Evolutionary conservation across 441 rosid species (phyloP).

Genomic region (Eutrema salsugineum): DNA sequence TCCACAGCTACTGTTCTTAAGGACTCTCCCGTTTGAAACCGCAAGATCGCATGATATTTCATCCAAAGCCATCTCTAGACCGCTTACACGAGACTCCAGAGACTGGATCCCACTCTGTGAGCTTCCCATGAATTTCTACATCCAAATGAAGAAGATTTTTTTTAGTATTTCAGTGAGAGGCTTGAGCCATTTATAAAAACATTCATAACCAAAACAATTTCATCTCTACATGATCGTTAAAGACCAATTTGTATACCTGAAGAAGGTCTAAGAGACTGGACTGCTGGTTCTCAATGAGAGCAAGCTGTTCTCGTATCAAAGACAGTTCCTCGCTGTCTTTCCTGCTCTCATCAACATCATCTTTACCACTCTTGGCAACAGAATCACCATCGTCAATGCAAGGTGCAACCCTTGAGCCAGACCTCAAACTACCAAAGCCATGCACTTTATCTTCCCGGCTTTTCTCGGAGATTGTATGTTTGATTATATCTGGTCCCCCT

Average conservation of each 20-base stretch:
- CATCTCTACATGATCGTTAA: neutral
- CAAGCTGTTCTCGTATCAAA: slow-evolving; percentile 68
- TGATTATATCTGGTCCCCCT: slow-evolving; percentile 44
- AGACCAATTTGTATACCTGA: slow-evolving; percentile 51
- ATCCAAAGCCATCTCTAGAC: slow-evolving; percentile 87
- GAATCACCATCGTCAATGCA: slow-evolving; percentile 46
- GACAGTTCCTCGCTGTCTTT: slow-evolving; percentile 71
- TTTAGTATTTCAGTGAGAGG: slow-evolving; percentile 4
- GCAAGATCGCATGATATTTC: slow-evolving; percentile 84
- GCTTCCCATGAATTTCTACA: slow-evolving; percentile 88
- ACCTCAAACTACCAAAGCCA: slow-evolving; percentile 48
- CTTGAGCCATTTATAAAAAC: neutral
- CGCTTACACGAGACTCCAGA: slow-evolving; percentile 77
- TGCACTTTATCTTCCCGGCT: slow-evolving; percentile 28
- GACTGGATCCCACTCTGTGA: slow-evolving; percentile 81
- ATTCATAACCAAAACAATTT: neutral
- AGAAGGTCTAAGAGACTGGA: slow-evolving; percentile 73
- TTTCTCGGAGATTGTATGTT: slow-evolving; percentile 52
- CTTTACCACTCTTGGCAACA: slow-evolving; percentile 26
- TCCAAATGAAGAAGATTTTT: slow-evolving; percentile 18
- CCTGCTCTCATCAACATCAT: slow-evolving; percentile 45
- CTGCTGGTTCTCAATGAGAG: slow-evolving; percentile 87
- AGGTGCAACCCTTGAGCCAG: slow-evolving; percentile 77
- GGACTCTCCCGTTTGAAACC: slow-evolving; percentile 67
- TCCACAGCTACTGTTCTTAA: slow-evolving; percentile 34